These are phyloP conservation scores for Erigeron philadelphicus DNA, from an alignment of 140 eudicot species.

Conservation along the genomic window DNA sequence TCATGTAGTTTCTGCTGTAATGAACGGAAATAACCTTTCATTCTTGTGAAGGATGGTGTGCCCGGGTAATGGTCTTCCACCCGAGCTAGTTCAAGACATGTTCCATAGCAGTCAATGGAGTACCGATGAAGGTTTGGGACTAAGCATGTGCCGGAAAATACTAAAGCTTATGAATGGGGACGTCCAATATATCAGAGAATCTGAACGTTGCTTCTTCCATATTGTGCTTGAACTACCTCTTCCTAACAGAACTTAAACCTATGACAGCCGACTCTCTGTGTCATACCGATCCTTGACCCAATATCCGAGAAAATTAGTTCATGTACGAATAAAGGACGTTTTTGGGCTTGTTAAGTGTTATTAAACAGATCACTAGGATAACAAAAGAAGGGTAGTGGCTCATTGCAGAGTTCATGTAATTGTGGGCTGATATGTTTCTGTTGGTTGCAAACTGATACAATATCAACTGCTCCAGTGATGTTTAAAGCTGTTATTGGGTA, in stretches of 20 bases:
- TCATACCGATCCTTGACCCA: not conserved
- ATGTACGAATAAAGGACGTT: slow-evolving; percentile 22
- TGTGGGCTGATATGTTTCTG: slow-evolving; percentile 16
- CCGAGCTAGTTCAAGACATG: slow-evolving; percentile 83
- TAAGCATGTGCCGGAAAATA: slow-evolving; percentile 74
- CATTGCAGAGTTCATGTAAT: slow-evolving; percentile 22
- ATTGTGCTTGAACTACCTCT: slow-evolving; percentile 58
- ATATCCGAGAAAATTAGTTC: not conserved
- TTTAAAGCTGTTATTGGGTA: not conserved
- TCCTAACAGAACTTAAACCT: slow-evolving; percentile 17
- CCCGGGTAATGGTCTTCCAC: slow-evolving; percentile 87
- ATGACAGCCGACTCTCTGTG: not conserved
- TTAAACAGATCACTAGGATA: not conserved
- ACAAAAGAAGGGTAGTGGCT: slow-evolving; percentile 10
- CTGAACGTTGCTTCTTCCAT: slow-evolving; percentile 71
- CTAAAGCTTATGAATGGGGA: slow-evolving; percentile 83
- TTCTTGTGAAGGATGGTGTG: slow-evolving; percentile 59
- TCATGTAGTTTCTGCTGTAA: not conserved
- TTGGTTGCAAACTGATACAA: slow-evolving; percentile 14
- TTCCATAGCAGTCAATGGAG: slow-evolving; percentile 73
- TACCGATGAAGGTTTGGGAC: slow-evolving; percentile 80
- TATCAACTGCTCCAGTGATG: slow-evolving; percentile 1
- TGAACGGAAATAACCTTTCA: not conserved
- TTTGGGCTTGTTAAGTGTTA: slow-evolving; percentile 3
- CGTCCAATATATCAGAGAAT: slow-evolving; percentile 80